A percentile compares a stretch with the other conserved stretches of the same genome.
Conservation (phyloP, 1,284 basidiomycete species). For the Bothia castanella region DNA sequence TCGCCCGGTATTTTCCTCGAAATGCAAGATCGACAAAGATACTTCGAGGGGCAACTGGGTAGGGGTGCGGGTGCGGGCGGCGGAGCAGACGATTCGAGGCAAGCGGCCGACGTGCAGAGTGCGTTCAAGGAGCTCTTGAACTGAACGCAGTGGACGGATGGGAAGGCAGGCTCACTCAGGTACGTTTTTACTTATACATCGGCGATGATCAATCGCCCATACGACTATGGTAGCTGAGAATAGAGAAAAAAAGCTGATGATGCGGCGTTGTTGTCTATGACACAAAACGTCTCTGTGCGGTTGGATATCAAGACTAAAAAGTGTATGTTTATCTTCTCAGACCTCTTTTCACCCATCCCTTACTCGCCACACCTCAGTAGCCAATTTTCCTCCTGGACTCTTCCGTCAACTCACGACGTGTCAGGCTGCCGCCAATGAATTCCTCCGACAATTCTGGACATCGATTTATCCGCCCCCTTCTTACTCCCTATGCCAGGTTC, state of each 20-base stretch:
- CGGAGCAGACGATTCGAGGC: slow-evolving; percentile 9
- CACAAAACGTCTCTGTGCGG: slow-evolving; percentile 66
- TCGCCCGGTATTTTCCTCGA: slow-evolving; percentile 74
- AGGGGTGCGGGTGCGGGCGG: slow-evolving; percentile 31
- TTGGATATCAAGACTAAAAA: slow-evolving; percentile 61
- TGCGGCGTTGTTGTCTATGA: slow-evolving; percentile 69
- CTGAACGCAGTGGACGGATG: slow-evolving; percentile 54
- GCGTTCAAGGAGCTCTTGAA: slow-evolving; percentile 46
- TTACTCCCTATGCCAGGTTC: slow-evolving; percentile 45
- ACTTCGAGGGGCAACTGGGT: slow-evolving; percentile 64
- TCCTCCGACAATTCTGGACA: slow-evolving; percentile 94
- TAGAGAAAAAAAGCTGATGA: slow-evolving; percentile 66
- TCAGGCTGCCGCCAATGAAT: slow-evolving; percentile 93
- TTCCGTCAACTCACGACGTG: slow-evolving; percentile 82
- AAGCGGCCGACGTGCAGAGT: slow-evolving; percentile 43
- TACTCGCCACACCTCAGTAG: slow-evolving; percentile 36
- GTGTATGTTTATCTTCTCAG: slow-evolving; percentile 41
- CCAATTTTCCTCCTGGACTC: slow-evolving; percentile 74
- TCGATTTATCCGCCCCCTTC: slow-evolving; percentile 75
- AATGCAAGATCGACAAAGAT: slow-evolving; percentile 76
- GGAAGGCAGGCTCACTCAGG: slow-evolving; percentile 56
- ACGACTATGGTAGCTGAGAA: slow-evolving; percentile 44
- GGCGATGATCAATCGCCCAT: neutral
- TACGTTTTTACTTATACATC: slow-evolving; percentile 26
- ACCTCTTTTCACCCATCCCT: neutral